Base-by-base conservation (phyloP, 208 protist species). In the Crithidia thermophila region DNA sequence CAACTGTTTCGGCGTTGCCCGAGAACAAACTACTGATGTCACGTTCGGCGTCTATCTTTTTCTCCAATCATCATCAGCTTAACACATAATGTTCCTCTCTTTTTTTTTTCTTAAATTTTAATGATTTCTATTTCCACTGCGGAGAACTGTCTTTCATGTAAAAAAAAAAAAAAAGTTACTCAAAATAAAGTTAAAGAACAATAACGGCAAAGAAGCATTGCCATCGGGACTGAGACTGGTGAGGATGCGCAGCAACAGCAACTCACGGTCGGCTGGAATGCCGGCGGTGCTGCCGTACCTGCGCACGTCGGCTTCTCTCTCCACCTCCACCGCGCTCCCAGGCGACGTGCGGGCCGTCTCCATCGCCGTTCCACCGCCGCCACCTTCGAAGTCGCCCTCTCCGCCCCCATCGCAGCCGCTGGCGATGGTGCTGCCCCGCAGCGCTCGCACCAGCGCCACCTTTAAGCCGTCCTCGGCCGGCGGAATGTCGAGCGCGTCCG, bases 211-310 rank as follows among this genome's bases (percentile, higher is more conserved):
- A n/a, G n/a, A n/a, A n/a, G n/a, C n/a, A n/a, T n/a, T n/a, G n/a
- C n/a, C n/a, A n/a, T n/a, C n/a, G n/a, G n/a, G n/a, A n/a, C n/a
- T n/a, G n/a, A n/a, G n/a, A n/a, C n/a, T n/a, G n/a, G n/a, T n/a
- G n/a, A 27, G 31, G 18, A 58, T 67, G 62, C 43, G 49, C 45
- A 21, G 40, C 33, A 30, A 21, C 52, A 21, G 25, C 36, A 28
- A 53, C 27, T 11, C 47, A 2, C 59, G 43, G 34, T 3, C 63
- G 23, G 39, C 20, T 4, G n/a, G 37, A 18, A 27, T 28, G 56
- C 56, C 23, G 39, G 39, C 51, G 42, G n/a, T 25, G 52, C 51
- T 69, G 37, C 63, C 63, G 28, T 52, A 34, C 36, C 50, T 69
- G 23, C 63, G 30, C 51, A 50, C 53, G 23, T 43, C 63, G 20